Evolutionary conservation across 192 early-diverging fungal genomes (phyloP), one percentile per base, ranked within the genome.

Genomic region (Coemansia sp.): DNA sequence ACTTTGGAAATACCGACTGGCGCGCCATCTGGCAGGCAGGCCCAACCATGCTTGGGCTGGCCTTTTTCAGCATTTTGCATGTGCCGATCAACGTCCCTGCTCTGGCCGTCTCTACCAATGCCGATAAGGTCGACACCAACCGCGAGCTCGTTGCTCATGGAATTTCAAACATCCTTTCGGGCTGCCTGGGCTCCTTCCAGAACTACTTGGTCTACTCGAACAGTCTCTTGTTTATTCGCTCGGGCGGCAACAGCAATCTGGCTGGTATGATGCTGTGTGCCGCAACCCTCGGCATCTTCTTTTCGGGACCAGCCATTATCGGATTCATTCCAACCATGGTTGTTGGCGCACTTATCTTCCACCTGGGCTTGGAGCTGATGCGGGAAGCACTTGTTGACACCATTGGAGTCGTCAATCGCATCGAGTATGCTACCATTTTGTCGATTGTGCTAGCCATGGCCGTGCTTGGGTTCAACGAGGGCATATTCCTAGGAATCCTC

Each of bases 11-110:
- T 54, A 90, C 86, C n/a, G 86, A 93, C 77, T 94, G 90, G 91
- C 66, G 65, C 20, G 88, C 89, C 9, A 65, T 94, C 38, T 46
- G 80, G 49, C 75, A 87, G 24, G 93, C 95, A 1, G 72, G 96
- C 18, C 95, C 95, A n/a, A 95, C 94, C 15, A 95, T 95, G 90
- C 68, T 96, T 22, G 96, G 95, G 0, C 82, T 98, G 72, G 92
- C 95, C 10, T 98, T 98, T 69, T 98, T 98, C 84, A 95, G 95
- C 59, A 90, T 99, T 59, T 79, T 99, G 29, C 96, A 99, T 79
- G 97, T 99, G 6, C 96, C 97, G 5, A 97, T 99, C 73, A 99
- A 98, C 72, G 91, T 98, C 0, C 96, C 95, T 6, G 95, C 95
- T 13, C 85, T 96, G 59, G 93, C 94, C 1, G 95, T 97, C 8